A percentile compares a stretch with the other conserved stretches of the same genome.
These are phyloP conservation scores for Margaritispora aquatica DNA, from an alignment of 495 filamentous ascomycete species.

Conservation along the genomic window DNA sequence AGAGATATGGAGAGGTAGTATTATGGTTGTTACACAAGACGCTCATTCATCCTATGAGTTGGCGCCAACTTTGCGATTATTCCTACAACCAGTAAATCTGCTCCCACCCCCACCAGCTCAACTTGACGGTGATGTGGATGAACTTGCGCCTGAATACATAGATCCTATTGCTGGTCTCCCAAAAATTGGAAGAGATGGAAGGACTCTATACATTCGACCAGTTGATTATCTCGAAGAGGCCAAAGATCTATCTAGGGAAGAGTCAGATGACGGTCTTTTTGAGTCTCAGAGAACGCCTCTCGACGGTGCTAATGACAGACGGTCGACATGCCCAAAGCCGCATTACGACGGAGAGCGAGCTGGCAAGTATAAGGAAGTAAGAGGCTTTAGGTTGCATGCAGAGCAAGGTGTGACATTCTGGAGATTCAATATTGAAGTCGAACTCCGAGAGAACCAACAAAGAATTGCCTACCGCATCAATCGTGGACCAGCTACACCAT, in stretches of 20 bases:
- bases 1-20: slow-evolving; percentile 85
- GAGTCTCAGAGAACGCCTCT: slow-evolving; percentile 39
- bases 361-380: slow-evolving; percentile 70
- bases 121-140: slow-evolving; percentile 47
- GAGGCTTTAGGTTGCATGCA: slow-evolving; percentile 74
- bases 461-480: slow-evolving; percentile 96
- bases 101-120: slow-evolving; percentile 73
- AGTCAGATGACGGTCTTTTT: slow-evolving; percentile 78
- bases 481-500: slow-evolving; percentile 76
- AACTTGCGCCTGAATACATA: slow-evolving; percentile 72
- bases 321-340: slow-evolving; percentile 24
- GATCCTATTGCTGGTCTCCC: slow-evolving; percentile 84
- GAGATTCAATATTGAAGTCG: slow-evolving; percentile 91
- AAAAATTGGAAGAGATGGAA: slow-evolving; percentile 73
- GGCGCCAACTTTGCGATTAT: slow-evolving; percentile 70
- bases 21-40: slow-evolving; percentile 92
- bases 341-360: slow-evolving; percentile 64
- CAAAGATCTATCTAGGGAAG: slow-evolving; percentile 64
- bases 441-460: slow-evolving; percentile 66
- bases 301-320: slow-evolving; percentile 19
- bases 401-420: slow-evolving; percentile 92
- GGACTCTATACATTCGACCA: slow-evolving; percentile 75
- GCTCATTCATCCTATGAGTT: slow-evolving; percentile 73
- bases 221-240: slow-evolving; percentile 74
- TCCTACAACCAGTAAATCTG: slow-evolving; percentile 78